Evolutionary conservation across 139 green algal species (phyloP).

Genomic region (Marvania coccoides): DNA sequence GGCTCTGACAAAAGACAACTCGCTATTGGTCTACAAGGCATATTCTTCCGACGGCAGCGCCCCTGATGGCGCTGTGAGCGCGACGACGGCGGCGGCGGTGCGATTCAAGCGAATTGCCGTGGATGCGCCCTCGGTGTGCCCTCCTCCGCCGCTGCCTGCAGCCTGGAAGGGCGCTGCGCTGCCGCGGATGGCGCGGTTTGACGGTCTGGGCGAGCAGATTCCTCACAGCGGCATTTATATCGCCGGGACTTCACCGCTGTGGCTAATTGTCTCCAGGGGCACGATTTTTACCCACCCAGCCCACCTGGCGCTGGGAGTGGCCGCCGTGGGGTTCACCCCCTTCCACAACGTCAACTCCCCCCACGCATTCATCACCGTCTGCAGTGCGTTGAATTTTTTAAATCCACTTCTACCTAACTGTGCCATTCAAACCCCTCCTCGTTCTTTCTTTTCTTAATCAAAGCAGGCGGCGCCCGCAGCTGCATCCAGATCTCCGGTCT

Average conservation of each 20-base stretch:
- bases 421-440: neutral
- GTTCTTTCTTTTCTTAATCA: neutral
- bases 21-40: conserved; percentile 58
- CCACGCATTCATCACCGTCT: conserved; percentile 53
- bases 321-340: conserved; percentile 54
- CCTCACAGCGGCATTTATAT: conserved; percentile 26
- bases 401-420: neutral
- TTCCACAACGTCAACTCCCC: conserved; percentile 89
- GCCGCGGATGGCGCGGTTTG: conserved; percentile 26
- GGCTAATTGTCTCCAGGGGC: conserved; percentile 60
- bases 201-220: conserved; percentile 34
- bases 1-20: conserved; percentile 45
- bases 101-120: conserved; percentile 36
- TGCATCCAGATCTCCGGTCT: conserved; percentile 71
- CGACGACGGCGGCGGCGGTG: neutral
- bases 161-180: neutral
- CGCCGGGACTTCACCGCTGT: conserved; percentile 49
- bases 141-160: neutral
- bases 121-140: conserved; percentile 5
- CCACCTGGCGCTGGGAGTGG: conserved; percentile 11
- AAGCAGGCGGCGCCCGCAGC: neutral
- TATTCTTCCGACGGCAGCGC: conserved; percentile 10
- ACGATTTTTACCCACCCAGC: conserved; percentile 50
- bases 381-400: neutral
- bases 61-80: neutral